A percentile compares a stretch with the other conserved stretches of the same genome.
phyloP scores from a whole-genome alignment of 768 basidiomycete genomes.

The Amanita rubescens region DNA sequence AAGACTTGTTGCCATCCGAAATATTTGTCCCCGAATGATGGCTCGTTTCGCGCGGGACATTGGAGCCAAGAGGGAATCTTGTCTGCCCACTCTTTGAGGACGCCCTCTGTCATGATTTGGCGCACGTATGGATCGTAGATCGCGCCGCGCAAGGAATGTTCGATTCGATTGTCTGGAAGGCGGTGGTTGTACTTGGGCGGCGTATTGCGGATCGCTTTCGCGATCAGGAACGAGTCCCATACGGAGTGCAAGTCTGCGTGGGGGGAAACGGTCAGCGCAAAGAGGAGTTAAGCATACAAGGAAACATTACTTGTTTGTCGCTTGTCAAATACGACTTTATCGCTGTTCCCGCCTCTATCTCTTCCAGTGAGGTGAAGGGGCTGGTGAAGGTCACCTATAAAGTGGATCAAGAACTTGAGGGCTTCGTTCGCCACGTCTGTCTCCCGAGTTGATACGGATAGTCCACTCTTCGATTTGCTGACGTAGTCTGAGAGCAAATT shows the following conservation, averaged over 20 bases:
- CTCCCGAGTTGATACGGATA: slow-evolving; percentile 15
- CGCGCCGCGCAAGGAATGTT: slow-evolving; percentile 59
- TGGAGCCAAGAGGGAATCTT: slow-evolving; percentile 57
- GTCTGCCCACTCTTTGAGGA: slow-evolving; percentile 58
- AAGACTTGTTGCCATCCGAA: slow-evolving; percentile 25
- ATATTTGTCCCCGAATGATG: not conserved
- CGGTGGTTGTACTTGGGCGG: slow-evolving; percentile 71
- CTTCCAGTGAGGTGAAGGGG: slow-evolving; percentile 88
- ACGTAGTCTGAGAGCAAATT: slow-evolving; percentile 29
- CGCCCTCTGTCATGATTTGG: slow-evolving; percentile 80
- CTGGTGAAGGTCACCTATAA: slow-evolving; percentile 89
- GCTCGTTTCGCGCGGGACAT: slow-evolving; percentile 34
- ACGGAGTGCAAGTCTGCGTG: slow-evolving; percentile 71
- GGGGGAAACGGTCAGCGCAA: not conserved
- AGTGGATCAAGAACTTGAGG: slow-evolving; percentile 89
- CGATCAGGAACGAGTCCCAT: slow-evolving; percentile 82
- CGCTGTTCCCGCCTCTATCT: slow-evolving; percentile 81
- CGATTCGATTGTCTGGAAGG: slow-evolving; percentile 60
- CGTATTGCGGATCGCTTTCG: slow-evolving; percentile 70
- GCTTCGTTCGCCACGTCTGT: slow-evolving; percentile 57
- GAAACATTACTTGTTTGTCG: slow-evolving; percentile 57
- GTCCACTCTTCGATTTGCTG: slow-evolving; percentile 35
- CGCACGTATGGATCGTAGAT: slow-evolving; percentile 89
- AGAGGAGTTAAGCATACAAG: not conserved
- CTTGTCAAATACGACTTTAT: slow-evolving; percentile 67